Conservation (phyloP, 805 yeast genomes). For the Metschnikowia santaceciliae region DNA sequence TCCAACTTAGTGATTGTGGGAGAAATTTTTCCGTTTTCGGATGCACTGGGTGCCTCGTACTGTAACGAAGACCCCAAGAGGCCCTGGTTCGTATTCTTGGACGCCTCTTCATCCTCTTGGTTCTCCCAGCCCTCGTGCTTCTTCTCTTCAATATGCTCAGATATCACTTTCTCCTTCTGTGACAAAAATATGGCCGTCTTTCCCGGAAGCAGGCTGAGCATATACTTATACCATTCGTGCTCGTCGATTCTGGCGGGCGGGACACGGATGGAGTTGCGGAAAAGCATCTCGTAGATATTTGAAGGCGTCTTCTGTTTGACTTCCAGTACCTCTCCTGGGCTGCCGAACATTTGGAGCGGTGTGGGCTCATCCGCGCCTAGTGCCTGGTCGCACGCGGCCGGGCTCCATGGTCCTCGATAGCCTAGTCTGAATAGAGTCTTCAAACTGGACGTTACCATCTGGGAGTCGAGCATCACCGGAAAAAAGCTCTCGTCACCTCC, state of each 20-base stretch:
- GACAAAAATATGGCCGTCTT: conserved; percentile 25
- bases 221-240: conserved; percentile 19
- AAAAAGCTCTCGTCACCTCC: conserved; percentile 7
- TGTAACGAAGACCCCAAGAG: conserved; percentile 9
- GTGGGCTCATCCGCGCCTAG: not conserved
- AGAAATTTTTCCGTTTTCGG: not conserved
- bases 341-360: not conserved
- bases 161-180: conserved; percentile 12
- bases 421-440: conserved; percentile 9
- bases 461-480: conserved; percentile 20
- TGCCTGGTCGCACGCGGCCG: not conserved
- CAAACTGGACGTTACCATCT: conserved; percentile 22
- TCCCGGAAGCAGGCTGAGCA: conserved; percentile 28
- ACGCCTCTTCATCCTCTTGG: conserved; percentile 19
- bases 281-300: conserved; percentile 10
- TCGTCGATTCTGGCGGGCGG: conserved; percentile 5
- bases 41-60: not conserved
- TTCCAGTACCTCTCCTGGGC: not conserved
- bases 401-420: conserved; percentile 14
- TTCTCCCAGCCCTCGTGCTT: conserved; percentile 6
- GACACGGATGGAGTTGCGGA: conserved; percentile 6
- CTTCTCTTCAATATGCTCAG: conserved; percentile 11
- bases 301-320: not conserved
- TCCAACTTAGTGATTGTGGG: conserved; percentile 4
- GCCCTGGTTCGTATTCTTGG: conserved; percentile 9